A percentile compares a stretch with the other conserved stretches of the same genome.
These are phyloP conservation scores for Ustilaginoidea virens DNA, from an alignment of 2,329 filamentous ascomycete species.

Conservation along the genomic window DNA sequence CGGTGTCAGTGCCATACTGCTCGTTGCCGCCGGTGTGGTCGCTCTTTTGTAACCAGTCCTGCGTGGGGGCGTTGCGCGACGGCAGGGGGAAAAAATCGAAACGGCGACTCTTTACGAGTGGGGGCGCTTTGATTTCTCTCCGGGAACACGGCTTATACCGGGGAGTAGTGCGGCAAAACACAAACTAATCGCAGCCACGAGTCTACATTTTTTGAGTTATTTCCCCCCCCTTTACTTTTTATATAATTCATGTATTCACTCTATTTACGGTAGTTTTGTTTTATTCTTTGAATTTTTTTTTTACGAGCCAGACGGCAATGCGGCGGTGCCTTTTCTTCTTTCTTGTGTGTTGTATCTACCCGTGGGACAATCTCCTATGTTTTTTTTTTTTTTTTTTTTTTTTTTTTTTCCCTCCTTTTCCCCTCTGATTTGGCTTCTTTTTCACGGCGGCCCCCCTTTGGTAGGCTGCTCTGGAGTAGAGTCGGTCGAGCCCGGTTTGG, in stretches of 20 bases:
- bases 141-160: conserved; percentile 4
- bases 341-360: neutral
- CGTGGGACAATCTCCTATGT: conserved; percentile 4
- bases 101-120: conserved; percentile 10
- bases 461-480: conserved; percentile 4
- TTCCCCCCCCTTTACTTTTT: neutral
- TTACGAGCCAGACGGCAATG: conserved; percentile 5
- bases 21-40: conserved; percentile 19
- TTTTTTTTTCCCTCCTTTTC: conserved; percentile 1
- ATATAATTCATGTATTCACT: conserved; percentile 5
- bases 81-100: neutral
- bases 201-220: conserved; percentile 9
- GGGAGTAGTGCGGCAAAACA: conserved; percentile 4
- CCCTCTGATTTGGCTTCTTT: neutral
- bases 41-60: conserved; percentile 23
- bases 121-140: conserved; percentile 10
- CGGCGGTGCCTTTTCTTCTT: no score
- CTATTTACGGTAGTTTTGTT: conserved; percentile 1
- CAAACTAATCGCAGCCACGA: conserved; percentile 15
- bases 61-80: no score
- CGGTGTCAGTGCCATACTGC: conserved; percentile 20
- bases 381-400: conserved; percentile 5
- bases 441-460: conserved; percentile 10
- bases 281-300: conserved; percentile 5
- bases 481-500: conserved; percentile 3